These are phyloP conservation scores for Lycium barbarum DNA, from an alignment of 257 asterid species.

Conservation along the genomic window DNA sequence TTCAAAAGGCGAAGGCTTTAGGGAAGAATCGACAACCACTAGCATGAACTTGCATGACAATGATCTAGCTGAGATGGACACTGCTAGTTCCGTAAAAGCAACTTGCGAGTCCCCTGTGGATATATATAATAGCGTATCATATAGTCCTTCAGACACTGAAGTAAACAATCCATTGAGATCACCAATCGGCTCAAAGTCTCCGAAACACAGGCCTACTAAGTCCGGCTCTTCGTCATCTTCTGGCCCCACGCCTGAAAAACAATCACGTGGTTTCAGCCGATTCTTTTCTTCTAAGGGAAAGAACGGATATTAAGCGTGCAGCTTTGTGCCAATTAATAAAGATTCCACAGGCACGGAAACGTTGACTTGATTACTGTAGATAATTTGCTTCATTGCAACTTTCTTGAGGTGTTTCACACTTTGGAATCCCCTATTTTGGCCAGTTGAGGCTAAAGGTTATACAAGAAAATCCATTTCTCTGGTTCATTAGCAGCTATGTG, in stretches of 20 bases:
- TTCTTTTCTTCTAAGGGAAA: conserved; percentile 80
- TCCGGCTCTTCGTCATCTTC: conserved; percentile 70
- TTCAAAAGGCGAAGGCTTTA: conserved; percentile 49
- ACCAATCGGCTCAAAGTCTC: conserved; percentile 54
- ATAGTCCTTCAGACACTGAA: conserved; percentile 65
- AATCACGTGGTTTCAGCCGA: conserved; percentile 77
- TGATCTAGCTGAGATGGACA: conserved; percentile 57
- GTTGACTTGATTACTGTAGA: conserved; percentile 28
- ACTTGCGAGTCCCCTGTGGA: conserved; percentile 67
- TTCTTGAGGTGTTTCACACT: not conserved
- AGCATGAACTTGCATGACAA: conserved; percentile 56
- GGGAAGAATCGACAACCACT: conserved; percentile 65
- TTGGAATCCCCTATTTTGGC: not conserved
- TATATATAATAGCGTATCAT: conserved; percentile 40
- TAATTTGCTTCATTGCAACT: not conserved
- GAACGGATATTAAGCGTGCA: conserved; percentile 47
- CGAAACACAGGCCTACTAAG: conserved; percentile 64
- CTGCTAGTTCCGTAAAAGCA: conserved; percentile 40
- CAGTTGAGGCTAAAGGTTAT: conserved; percentile 24
- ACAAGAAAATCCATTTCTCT: conserved; percentile 16
- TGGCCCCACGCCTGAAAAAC: conserved; percentile 78
- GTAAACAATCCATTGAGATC: conserved; percentile 59
- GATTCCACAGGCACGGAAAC: not conserved
- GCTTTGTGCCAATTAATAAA: conserved; percentile 18
- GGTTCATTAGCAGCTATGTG: conserved; percentile 12